Conservation (phyloP, 176 grass and related monocot species). For the Canna indica region DNA sequence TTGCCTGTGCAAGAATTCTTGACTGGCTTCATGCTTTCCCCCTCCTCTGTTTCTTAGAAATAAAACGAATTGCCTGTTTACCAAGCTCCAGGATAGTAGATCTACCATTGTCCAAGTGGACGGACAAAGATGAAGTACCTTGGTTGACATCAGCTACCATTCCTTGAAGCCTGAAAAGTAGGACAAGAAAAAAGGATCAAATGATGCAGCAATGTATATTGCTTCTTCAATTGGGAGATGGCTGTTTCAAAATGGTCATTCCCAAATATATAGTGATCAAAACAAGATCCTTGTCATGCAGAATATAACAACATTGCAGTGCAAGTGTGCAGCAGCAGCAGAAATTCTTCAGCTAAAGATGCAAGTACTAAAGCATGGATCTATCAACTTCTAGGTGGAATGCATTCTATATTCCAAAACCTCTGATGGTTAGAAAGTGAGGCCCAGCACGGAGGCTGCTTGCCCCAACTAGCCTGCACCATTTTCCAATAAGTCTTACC, state of each 20-base stretch:
- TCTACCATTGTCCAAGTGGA: slow-evolving; percentile 53
- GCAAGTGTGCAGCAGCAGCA: no score
- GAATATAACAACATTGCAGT: no score
- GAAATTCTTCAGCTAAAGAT: no score
- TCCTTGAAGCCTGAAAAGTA: slow-evolving; percentile 45
- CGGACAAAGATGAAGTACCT: slow-evolving; percentile 20
- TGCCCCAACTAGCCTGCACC: no score
- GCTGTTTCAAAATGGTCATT: no score
- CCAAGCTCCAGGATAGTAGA: slow-evolving; percentile 49
- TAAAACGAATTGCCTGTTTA: slow-evolving; percentile 52
- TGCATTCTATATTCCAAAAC: no score
- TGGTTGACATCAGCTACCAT: slow-evolving; percentile 37
- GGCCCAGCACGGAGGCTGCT: no score
- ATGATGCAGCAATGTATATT: not conserved
- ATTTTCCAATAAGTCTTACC: no score
- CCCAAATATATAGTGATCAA: not conserved
- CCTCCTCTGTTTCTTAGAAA: slow-evolving; percentile 43
- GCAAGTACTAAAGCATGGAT: no score
- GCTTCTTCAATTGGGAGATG: no score
- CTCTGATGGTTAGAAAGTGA: no score
- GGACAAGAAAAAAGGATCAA: not conserved
- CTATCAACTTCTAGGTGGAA: no score
- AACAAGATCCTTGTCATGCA: not conserved
- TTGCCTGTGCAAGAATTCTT: not conserved
- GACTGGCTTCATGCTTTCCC: slow-evolving; percentile 25